Conservation (phyloP, 129 eudicot species). For the Rutidosis leptorrhynchoides region DNA sequence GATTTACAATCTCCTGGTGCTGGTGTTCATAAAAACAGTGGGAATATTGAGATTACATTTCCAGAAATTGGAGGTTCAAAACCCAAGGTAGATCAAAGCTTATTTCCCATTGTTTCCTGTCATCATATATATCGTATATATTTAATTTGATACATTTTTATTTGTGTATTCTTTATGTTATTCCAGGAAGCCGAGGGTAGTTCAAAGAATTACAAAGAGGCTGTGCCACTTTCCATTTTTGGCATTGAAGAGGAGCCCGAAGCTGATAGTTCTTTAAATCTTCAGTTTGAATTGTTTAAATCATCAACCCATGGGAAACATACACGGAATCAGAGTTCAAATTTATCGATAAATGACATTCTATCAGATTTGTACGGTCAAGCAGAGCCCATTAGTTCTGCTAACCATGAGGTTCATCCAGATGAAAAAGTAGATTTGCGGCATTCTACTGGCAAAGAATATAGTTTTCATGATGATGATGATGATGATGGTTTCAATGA, state of each 20-base stretch:
- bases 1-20: constrained; percentile 31
- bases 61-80: constrained; percentile 41
- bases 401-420: constrained; percentile 16
- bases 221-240: constrained; percentile 71
- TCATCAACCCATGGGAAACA: constrained; percentile 35
- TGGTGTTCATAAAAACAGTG: constrained; percentile 47
- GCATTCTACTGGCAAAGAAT: constrained; percentile 29
- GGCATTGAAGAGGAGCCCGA: constrained; percentile 62
- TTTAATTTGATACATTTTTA: constrained; percentile 5
- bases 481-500: constrained; percentile 41
- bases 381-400: constrained; percentile 40
- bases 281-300: constrained; percentile 40
- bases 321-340: constrained; percentile 35
- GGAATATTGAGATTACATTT: constrained; percentile 52
- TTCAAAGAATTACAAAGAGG: constrained; percentile 36
- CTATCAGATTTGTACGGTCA: constrained; percentile 69
- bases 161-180: constrained; percentile 19
- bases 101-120: constrained; percentile 7
- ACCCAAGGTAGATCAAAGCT: constrained; percentile 38
- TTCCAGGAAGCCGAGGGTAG: constrained; percentile 46
- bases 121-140: neutral
- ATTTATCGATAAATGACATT: constrained; percentile 60
- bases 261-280: constrained; percentile 36
- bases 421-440: constrained; percentile 25
- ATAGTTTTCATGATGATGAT: constrained; percentile 27